Evolutionary conservation across 805 yeast species (phyloP), one percentile per base, ranked within the genome.

Genomic region (Torulaspora delbrueckii): DNA sequence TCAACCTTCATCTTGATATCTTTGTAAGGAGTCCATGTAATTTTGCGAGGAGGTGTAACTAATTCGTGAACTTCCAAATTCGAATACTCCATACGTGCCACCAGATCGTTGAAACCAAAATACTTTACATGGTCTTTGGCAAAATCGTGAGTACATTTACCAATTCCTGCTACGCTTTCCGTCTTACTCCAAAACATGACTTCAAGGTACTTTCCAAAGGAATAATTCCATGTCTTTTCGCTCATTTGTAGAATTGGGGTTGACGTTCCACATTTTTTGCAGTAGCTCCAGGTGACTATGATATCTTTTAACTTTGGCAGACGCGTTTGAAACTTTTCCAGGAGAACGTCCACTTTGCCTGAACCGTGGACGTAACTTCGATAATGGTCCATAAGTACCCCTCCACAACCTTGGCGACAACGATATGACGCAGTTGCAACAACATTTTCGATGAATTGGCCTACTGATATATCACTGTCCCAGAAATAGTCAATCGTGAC

Each of bases 131-230:
- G 96, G 49, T 84, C 87, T 44, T 82, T 78, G 53, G 86, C 83
- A 46, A 84, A 81, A 60, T 89, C 88, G 65, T 91, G 97, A 0
- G 73, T 66, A 63, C 99, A 93, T 16, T 75, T 72, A 1, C 83
- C 84, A 43, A 75, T 66, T 2, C 81, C 84, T 5, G 80, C 71
- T 46, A 80, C 70, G 10, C 77, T 71, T 31, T 79, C 68, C 14
- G 69, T 71, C 28, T 71, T 66, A 45, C 84, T 78, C 86, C 95
- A 88, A 60, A 90, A 90, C 25, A 84, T 72, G 18, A 90, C 69
- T 67, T 93, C 98, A 19, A 93, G 69, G 60, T 86, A 93, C 60
- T 95, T 95, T 0, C 98, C 99, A 65, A 93, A 83, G 0, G 98
- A 91, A 52, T 82, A 82, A 58, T 83, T 88, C 83, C 95, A 90